These are phyloP conservation scores for Lentinus tigrinus DNA, from an alignment of 768 basidiomycete species.

Conservation along the genomic window DNA sequence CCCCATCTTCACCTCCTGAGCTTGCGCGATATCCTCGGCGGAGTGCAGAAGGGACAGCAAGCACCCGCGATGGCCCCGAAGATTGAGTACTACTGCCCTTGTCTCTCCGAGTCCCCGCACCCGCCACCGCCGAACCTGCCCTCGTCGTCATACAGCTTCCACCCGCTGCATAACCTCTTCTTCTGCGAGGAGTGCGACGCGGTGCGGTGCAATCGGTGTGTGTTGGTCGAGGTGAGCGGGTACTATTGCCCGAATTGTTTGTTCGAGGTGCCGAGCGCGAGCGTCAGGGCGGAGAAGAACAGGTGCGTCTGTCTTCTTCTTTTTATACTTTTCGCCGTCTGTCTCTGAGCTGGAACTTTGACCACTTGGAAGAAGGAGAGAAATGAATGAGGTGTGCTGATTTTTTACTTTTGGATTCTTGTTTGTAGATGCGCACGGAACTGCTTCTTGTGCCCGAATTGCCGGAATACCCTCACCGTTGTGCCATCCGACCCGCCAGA, in stretches of 20 bases:
- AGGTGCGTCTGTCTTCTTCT: constrained; percentile 47
- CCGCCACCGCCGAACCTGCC: constrained; percentile 75
- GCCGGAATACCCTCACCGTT: constrained; percentile 84
- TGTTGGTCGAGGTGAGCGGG: constrained; percentile 89
- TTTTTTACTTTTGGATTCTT: not conserved
- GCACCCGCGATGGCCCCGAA: constrained; percentile 38
- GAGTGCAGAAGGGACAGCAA: not conserved
- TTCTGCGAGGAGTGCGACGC: constrained; percentile 99
- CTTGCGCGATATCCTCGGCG: no score
- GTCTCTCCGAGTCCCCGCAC: constrained; percentile 54
- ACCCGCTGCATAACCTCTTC: constrained; percentile 81
- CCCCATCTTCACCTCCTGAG: no score
- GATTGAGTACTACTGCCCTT: constrained; percentile 72
- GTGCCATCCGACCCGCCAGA: constrained; percentile 86
- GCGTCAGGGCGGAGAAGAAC: constrained; percentile 97
- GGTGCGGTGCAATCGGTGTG: constrained; percentile 90
- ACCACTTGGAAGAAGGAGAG: no score
- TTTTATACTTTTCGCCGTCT: no score
- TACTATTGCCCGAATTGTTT: constrained; percentile 99
- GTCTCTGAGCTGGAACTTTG: no score
- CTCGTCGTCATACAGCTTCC: constrained; percentile 80
- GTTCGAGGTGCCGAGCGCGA: constrained; percentile 97
- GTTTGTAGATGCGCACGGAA: constrained; percentile 87
- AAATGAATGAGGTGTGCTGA: no score
- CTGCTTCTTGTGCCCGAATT: constrained; percentile 95